These are phyloP conservation scores for Tetrapisispora fleetii DNA, from an alignment of 805 yeast species.

Conservation along the genomic window DNA sequence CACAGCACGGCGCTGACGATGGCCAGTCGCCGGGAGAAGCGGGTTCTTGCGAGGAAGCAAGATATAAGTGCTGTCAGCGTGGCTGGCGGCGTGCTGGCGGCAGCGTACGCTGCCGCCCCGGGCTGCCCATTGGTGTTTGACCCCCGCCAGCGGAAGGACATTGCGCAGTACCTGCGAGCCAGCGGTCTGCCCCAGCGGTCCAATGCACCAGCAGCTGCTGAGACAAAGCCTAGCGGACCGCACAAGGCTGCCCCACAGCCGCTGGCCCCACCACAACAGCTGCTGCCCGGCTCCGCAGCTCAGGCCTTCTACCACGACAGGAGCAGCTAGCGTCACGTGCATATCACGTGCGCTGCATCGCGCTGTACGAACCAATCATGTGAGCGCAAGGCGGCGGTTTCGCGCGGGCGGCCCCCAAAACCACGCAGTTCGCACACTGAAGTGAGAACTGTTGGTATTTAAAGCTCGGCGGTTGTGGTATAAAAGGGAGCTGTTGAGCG, in stretches of 20 bases:
- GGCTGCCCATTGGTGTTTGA: slow-evolving; percentile 13
- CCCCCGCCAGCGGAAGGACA: slow-evolving; percentile 8
- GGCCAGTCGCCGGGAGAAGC: background rate
- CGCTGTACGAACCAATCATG: slow-evolving; percentile 4
- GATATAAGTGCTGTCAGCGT: background rate
- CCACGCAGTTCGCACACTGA: too few relatives aligned
- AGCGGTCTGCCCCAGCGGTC: slow-evolving; percentile 12
- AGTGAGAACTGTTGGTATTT: too few relatives aligned
- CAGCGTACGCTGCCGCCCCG: slow-evolving; percentile 12
- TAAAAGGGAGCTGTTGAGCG: too few relatives aligned
- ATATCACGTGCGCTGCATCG: slow-evolving; percentile 4
- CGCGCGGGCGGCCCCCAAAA: too few relatives aligned
- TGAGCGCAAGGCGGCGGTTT: too few relatives aligned
- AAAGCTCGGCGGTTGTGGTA: too few relatives aligned
- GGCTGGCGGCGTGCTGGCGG: background rate
- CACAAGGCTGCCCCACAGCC: background rate
- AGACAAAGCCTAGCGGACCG: slow-evolving; percentile 3
- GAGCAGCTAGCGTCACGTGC: slow-evolving; percentile 2
- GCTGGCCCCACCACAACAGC: slow-evolving; percentile 8
- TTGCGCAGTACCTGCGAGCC: slow-evolving; percentile 7
- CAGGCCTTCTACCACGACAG: slow-evolving; percentile 5
- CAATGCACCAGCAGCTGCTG: background rate
- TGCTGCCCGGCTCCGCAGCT: background rate
- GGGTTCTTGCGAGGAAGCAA: background rate
- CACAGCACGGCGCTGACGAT: background rate